Evolutionary conservation across 1,139 yeast genomes (phyloP).

Genomic region (Yamadazyma triangularis): DNA sequence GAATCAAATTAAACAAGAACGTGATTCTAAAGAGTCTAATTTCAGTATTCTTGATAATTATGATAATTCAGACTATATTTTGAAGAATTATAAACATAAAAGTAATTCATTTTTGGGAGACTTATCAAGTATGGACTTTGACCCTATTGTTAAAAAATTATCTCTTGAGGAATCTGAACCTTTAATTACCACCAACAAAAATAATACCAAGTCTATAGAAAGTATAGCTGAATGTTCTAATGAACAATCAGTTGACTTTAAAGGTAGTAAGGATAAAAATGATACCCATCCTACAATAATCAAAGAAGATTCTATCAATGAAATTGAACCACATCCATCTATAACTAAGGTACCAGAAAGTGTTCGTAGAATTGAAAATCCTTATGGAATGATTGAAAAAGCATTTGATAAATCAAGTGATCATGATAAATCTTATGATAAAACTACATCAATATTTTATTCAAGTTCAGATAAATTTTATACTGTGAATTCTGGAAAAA

Average conservation of each 20-base stretch:
- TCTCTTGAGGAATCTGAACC: conserved; percentile 2
- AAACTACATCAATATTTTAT: background rate
- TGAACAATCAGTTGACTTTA: background rate
- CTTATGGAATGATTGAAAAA: background rate
- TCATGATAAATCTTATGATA: background rate
- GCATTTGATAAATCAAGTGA: background rate
- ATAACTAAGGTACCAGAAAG: background rate
- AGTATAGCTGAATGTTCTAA: conserved; percentile 1
- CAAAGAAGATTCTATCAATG: background rate
- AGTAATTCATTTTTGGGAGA: conserved; percentile 4
- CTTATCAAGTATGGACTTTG: conserved; percentile 4
- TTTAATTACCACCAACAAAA: background rate
- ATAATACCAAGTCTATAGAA: background rate
- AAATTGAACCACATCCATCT: background rate
- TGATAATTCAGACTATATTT: background rate
- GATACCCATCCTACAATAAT: too few relatives aligned
- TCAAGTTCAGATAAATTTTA: background rate
- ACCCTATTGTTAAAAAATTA: background rate
- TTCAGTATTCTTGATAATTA: background rate
- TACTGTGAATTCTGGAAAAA: background rate
- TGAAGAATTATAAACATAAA: background rate
- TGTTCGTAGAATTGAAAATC: background rate
- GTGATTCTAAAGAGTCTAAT: background rate
- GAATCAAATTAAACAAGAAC: background rate
- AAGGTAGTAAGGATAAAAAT: too few relatives aligned